Base-by-base conservation (phyloP, 2,329 filamentous ascomycete genomes). In the Orbilia ellipsospora region DNA sequence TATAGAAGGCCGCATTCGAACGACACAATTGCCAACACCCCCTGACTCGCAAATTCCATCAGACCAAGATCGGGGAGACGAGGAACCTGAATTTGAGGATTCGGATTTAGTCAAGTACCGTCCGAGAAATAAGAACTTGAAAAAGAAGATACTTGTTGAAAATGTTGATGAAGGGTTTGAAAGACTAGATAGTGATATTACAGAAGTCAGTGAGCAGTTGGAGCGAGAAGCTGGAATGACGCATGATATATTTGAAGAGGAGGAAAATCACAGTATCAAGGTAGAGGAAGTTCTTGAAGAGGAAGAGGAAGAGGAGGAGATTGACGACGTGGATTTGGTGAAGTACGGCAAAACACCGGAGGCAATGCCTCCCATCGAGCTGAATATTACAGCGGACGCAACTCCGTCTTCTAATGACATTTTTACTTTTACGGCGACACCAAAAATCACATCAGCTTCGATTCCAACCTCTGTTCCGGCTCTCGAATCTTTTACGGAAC, bases 21-120 rank as follows among this genome's bases (percentile, higher is more conserved):
- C 16, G 13, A n/a, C 5, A 15, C 66, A 66, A 15, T 50, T 74
- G 18, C 70, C 57, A 3, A 74, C 70, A 15, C 70, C 70, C 4
- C 70, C 70, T 1, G 63, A 63, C 26, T 74, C 70, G 20, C 70
- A 74, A 51, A 52, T 56, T 16, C 56, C 70, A 6, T 74, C 70
- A 2, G 70, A 74, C 45, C 40, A 67, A 57, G 63, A 68, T 48
- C 51, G 23, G n/a, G 42, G 48, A 5, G 42, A 51, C 16, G 52
- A 63, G 12, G 28, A 44, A n/a, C 6, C 36, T 1, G 23, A 36
- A 12, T 12, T 15, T 13, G 48, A 52, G 13, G 50, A 45, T 15
- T 36, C 26, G 10, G 63, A 59, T 4, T 13, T 62, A 2, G 44
- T 68, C 8, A 74, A 74, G 52, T 74, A 74, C 16, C 63, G 63